These are phyloP conservation scores for Eutrema japonicum DNA, from an alignment of 345 rosid species.

Conservation along the genomic window DNA sequence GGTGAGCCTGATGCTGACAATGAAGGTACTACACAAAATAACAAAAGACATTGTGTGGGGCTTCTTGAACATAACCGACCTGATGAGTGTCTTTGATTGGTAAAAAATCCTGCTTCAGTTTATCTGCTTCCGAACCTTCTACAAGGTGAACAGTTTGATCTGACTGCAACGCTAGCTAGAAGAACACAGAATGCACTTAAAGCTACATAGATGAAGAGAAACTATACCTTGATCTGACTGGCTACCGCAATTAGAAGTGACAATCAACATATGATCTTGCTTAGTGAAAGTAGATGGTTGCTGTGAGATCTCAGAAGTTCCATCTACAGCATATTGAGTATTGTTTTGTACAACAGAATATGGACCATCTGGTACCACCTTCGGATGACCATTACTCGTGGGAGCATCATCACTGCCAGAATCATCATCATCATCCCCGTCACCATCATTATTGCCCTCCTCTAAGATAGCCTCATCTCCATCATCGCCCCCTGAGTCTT, in stretches of 20 bases:
- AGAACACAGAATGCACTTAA: slow-evolving; percentile 17
- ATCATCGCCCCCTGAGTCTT: too few relatives aligned
- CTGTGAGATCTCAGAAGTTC: slow-evolving; percentile 35
- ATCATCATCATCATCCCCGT: too few relatives aligned
- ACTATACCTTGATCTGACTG: slow-evolving; percentile 49
- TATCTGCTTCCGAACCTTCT: slow-evolving; percentile 41
- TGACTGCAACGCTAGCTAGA: slow-evolving; percentile 34
- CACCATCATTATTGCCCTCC: too few relatives aligned
- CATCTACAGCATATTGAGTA: slow-evolving; percentile 33
- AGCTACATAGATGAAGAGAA: slow-evolving; percentile 1
- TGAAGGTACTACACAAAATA: background rate
- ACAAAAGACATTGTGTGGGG: too few relatives aligned
- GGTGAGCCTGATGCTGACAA: slow-evolving; percentile 46
- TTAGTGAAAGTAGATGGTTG: slow-evolving; percentile 39
- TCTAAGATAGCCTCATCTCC: too few relatives aligned
- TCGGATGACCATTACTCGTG: too few relatives aligned
- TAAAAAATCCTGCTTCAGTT: background rate
- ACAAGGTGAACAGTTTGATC: slow-evolving; percentile 25
- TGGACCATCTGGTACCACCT: background rate
- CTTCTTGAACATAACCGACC: slow-evolving; percentile 33
- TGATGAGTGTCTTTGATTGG: slow-evolving; percentile 53
- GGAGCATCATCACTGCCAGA: too few relatives aligned
- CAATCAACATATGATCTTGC: slow-evolving; percentile 28
- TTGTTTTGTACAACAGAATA: slow-evolving; percentile 42
- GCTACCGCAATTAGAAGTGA: slow-evolving; percentile 36